Evolutionary conservation across 2,329 filamentous ascomycete species (phyloP).

Genomic region (Venturiaceae sp.): DNA sequence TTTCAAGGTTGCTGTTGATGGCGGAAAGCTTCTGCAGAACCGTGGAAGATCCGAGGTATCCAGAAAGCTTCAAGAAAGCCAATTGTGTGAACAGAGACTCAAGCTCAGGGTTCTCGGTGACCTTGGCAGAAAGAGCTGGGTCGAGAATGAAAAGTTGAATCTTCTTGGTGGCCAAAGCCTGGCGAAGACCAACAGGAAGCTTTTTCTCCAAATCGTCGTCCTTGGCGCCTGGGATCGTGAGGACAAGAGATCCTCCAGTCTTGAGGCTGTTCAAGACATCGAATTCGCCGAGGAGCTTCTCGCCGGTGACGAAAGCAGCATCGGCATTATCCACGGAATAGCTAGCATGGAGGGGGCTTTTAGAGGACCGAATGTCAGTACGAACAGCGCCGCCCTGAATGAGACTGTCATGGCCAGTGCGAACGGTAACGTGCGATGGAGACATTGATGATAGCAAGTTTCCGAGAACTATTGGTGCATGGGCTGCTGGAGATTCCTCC

Average conservation of each 20-base stretch:
- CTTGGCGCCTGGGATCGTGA: slow-evolving; percentile 72
- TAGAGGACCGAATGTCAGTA: slow-evolving; percentile 75
- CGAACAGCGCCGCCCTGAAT: slow-evolving; percentile 68
- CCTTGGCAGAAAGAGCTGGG: slow-evolving; percentile 54
- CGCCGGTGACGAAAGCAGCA: slow-evolving; percentile 66
- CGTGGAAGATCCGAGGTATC: slow-evolving; percentile 53
- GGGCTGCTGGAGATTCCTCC: slow-evolving; percentile 60
- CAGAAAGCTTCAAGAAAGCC: slow-evolving; percentile 71
- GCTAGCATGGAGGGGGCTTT: slow-evolving; percentile 73
- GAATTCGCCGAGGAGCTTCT: slow-evolving; percentile 70
- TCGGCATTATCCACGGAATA: slow-evolving; percentile 75
- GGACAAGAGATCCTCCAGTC: slow-evolving; percentile 59
- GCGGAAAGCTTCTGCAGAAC: slow-evolving; percentile 57
- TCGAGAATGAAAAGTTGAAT: slow-evolving; percentile 70
- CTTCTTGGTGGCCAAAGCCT: slow-evolving; percentile 58
- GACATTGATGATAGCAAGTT: slow-evolving; percentile 51
- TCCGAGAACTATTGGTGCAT: slow-evolving; percentile 50
- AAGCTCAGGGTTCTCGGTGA: slow-evolving; percentile 52
- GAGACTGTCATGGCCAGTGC: slow-evolving; percentile 51
- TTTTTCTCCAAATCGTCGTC: slow-evolving; percentile 86
- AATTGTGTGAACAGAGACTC: slow-evolving; percentile 65
- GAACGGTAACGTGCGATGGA: slow-evolving; percentile 42
- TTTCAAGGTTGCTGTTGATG: slow-evolving; percentile 49
- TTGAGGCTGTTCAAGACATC: slow-evolving; percentile 64
- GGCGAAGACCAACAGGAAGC: slow-evolving; percentile 60